phyloP scores from a whole-genome alignment of 352 stramenopile species.

The Globisporangium recalcitrans region DNA sequence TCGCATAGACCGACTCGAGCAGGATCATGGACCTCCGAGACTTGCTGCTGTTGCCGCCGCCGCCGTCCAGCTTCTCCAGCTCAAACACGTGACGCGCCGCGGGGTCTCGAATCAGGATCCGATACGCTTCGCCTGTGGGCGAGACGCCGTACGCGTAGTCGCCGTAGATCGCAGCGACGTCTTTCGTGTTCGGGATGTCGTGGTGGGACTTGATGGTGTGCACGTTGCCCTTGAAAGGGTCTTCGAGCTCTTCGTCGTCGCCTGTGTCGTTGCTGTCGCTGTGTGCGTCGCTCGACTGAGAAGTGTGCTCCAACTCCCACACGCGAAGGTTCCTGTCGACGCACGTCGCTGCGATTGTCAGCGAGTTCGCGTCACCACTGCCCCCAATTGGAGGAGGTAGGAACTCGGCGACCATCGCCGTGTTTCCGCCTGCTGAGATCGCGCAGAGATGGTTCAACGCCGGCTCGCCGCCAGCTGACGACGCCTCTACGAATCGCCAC shows the following conservation, averaged over 20 bases:
- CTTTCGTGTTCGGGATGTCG: slow-evolving; percentile 55
- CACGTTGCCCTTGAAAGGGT: slow-evolving; percentile 8
- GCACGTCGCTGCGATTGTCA: slow-evolving; percentile 43
- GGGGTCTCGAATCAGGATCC: slow-evolving; percentile 46
- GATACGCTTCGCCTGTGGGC: slow-evolving; percentile 58
- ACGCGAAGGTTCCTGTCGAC: slow-evolving; percentile 60
- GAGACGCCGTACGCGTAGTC: slow-evolving; percentile 63
- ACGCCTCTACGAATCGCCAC: slow-evolving; percentile 65
- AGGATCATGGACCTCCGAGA: slow-evolving; percentile 67
- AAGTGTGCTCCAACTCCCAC: slow-evolving; percentile 52
- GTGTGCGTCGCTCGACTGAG: slow-evolving; percentile 15
- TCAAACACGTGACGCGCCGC: slow-evolving; percentile 48
- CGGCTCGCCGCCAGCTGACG: slow-evolving; percentile 18
- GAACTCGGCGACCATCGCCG: slow-evolving; percentile 48
- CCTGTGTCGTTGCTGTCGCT: slow-evolving; percentile 21
- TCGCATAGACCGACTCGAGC: slow-evolving; percentile 61
- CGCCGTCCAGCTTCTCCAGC: slow-evolving; percentile 56
- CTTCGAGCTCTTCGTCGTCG: slow-evolving; percentile 15
- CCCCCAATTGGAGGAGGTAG: slow-evolving; percentile 22
- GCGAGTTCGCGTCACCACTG: slow-evolving; percentile 13
- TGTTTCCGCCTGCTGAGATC: slow-evolving; percentile 52
- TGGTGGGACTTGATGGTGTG: slow-evolving; percentile 51
- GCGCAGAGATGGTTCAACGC: slow-evolving; percentile 55
- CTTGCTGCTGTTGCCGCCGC: slow-evolving; percentile 39
- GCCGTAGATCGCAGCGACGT: slow-evolving; percentile 53